A percentile compares a stretch with the other conserved stretches of the same genome.
Conservation (phyloP, 1,284 basidiomycete species). For the Prillingera fragicola region DNA sequence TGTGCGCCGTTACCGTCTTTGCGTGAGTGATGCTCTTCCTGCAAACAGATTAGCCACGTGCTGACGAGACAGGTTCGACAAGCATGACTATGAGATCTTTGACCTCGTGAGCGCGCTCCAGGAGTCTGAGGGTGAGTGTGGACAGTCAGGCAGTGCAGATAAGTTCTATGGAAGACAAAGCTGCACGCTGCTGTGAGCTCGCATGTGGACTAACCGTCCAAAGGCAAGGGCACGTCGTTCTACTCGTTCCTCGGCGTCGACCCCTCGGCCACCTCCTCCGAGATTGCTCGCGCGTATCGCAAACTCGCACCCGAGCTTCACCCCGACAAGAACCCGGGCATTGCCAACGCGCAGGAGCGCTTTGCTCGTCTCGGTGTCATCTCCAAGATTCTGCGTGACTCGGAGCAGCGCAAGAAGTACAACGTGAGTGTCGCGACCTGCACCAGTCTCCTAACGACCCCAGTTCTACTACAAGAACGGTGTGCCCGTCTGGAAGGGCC, state of each 20-base stretch:
- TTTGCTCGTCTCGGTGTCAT: slow-evolving; percentile 86
- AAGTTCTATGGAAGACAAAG: too few relatives aligned
- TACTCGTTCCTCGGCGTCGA: slow-evolving; percentile 78
- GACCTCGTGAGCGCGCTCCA: slow-evolving; percentile 84
- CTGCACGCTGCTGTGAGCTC: background rate
- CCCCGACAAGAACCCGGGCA: slow-evolving; percentile 85
- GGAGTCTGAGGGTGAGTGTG: slow-evolving; percentile 62
- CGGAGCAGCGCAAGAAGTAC: slow-evolving; percentile 69
- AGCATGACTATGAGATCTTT: slow-evolving; percentile 93
- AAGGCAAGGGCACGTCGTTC: slow-evolving; percentile 79
- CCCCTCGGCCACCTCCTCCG: slow-evolving; percentile 60
- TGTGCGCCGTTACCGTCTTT: slow-evolving; percentile 4
- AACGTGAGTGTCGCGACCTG: slow-evolving; percentile 42
- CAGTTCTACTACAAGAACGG: slow-evolving; percentile 50
- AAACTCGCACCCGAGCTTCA: slow-evolving; percentile 81
- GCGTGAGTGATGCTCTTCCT: slow-evolving; percentile 7
- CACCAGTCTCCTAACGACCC: slow-evolving; percentile 20
- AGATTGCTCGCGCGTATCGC: slow-evolving; percentile 81
- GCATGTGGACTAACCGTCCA: background rate
- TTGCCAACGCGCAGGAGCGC: slow-evolving; percentile 72
- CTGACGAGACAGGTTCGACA: slow-evolving; percentile 31
- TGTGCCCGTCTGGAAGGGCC: slow-evolving; percentile 47
- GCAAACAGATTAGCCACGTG: background rate
- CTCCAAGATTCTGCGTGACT: slow-evolving; percentile 67
- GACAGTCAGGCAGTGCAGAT: too few relatives aligned